phyloP scores from a whole-genome alignment of 108 stramenopile genomes.

The Nitzschia sp. region DNA sequence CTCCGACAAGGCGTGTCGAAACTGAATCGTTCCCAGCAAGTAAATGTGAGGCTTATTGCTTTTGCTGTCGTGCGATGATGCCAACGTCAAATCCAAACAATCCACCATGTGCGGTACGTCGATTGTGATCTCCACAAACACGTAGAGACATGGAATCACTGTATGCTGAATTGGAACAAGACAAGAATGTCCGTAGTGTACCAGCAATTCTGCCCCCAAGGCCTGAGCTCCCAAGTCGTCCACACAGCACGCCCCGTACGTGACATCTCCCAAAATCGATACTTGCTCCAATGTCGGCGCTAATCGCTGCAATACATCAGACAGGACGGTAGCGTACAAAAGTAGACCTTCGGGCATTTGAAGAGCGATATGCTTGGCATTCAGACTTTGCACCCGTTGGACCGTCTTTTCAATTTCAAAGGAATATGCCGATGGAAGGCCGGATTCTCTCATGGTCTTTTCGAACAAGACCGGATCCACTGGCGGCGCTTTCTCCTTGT shows the following conservation, averaged over 20 bases:
- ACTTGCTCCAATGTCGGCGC: conserved; percentile 51
- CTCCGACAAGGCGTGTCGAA: conserved; percentile 88
- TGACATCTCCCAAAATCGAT: conserved; percentile 95
- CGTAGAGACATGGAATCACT: conserved; percentile 89
- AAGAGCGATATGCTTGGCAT: conserved; percentile 80
- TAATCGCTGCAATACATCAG: conserved; percentile 91
- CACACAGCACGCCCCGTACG: conserved; percentile 99
- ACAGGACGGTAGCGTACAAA: conserved; percentile 92
- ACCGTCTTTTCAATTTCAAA: conserved; percentile 93
- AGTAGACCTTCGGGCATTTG: conserved; percentile 98
- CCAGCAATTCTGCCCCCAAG: conserved; percentile 86
- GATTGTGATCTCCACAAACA: conserved; percentile 97
- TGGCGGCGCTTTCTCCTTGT: conserved; percentile 15
- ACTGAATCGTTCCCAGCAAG: conserved; percentile 83
- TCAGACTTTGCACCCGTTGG: conserved; percentile 62
- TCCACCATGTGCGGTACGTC: conserved; percentile 91
- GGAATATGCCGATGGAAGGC: conserved; percentile 74
- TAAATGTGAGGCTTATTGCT: conserved; percentile 24
- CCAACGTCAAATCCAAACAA: conserved; percentile 64
- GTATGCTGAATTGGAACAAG: conserved; percentile 93
- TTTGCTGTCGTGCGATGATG: background rate
- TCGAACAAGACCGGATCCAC: conserved; percentile 52
- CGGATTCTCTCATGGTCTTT: conserved; percentile 50
- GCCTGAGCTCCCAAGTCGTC: conserved; percentile 94
- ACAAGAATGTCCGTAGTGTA: conserved; percentile 99